phyloP scores from a whole-genome alignment of 2,329 filamentous ascomycete genomes.

The Laburnicola sp. region DNA sequence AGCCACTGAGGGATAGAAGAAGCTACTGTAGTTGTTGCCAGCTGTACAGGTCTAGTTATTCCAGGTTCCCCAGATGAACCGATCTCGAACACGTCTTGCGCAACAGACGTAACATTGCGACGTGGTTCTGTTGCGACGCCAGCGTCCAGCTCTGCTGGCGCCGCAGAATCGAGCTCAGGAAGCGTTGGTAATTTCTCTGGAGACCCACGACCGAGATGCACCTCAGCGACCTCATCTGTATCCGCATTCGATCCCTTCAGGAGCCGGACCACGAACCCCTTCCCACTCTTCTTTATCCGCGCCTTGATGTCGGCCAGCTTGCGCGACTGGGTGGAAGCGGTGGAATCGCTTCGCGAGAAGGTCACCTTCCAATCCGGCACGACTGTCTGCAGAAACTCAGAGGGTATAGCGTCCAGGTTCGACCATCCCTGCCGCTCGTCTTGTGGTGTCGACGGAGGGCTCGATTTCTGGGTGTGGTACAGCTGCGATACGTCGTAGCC shows the following conservation, averaged over 20 bases:
- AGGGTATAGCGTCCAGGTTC: constrained; percentile 32
- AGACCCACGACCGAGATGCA: constrained; percentile 24
- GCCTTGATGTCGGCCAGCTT: constrained; percentile 38
- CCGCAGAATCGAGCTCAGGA: constrained; percentile 25
- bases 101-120: too few relatives aligned
- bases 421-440: constrained; percentile 34
- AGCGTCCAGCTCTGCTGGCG: constrained; percentile 25
- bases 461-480: constrained; percentile 26
- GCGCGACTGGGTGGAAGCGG: constrained; percentile 28
- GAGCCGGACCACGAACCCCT: constrained; percentile 36
- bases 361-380: constrained; percentile 37
- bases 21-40: neutral
- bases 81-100: constrained; percentile 25
- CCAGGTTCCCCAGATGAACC: constrained; percentile 30
- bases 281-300: constrained; percentile 39
- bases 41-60: constrained; percentile 4
- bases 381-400: constrained; percentile 35
- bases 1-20: constrained; percentile 19
- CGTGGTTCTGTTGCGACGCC: neutral
- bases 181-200: constrained; percentile 4
- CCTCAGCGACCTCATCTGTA: constrained; percentile 32
- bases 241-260: constrained; percentile 32
- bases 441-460: constrained; percentile 30
- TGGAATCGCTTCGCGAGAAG: constrained; percentile 32
- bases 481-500: constrained; percentile 20